Base-by-base conservation (phyloP, 108 stramenopile species). In the Skeletonema potamos region DNA sequence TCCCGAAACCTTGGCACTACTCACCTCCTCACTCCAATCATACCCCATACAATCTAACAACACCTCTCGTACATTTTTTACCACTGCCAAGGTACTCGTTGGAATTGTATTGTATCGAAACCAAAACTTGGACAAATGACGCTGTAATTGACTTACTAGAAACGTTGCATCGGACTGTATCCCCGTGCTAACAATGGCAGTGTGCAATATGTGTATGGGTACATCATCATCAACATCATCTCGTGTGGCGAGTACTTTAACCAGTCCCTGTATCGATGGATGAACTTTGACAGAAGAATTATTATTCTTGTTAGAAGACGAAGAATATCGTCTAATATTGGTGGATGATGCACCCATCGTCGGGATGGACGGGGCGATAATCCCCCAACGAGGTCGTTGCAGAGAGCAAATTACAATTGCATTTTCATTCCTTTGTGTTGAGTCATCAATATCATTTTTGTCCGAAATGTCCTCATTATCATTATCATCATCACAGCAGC, bases 91-190 rank as follows among this genome's bases (percentile, higher is more conserved):
- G 1, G 27, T 54, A 11, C 6, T 51, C 22, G 34, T 26, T 15
- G 77, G 77, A 20, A 66, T 27, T 20, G 59, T 15, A 44, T 78
- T 64, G 63, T 78, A 78, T 58, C 77, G 70, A 34, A 78, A 78
- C 77, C 77, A 78, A 39, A 72, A 70, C 41, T 51, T 59, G 29
- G 73, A 60, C 27, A 48, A 41, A 33, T 78, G 70, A 11, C 54
- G 5, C 26, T 65, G 77, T 15, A 78, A 36, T 59, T 37, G 57
- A 27, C 54, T 27, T 6, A 33, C 6, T 15, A 78, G 37, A 29
- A 70, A 78, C 1, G 37, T 20, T 10, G 70, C 59, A 54, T 78
- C 77, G 36, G 77, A 54, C 26, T 58, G 66, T 27, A 78, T 46
- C 0, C 77, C 77, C 1, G 70, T 41, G 28, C 34, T 32, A 2